A percentile compares a stretch with the other conserved stretches of the same genome.
Conservation (phyloP, 2,329 filamentous ascomycete species). For the Didymella lethalis region DNA sequence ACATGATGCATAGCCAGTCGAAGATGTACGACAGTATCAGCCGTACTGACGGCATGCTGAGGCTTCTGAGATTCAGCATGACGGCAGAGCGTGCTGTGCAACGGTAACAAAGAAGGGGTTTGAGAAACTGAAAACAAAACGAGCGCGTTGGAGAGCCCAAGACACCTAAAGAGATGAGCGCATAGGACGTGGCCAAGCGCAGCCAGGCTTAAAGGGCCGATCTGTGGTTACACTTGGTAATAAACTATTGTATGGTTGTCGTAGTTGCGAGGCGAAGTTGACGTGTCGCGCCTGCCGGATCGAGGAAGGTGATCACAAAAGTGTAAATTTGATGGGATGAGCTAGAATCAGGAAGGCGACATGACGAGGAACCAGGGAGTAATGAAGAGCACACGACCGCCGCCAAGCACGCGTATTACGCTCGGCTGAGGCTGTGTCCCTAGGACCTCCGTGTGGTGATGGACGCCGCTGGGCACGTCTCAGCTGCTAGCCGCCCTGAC, state of each 20-base stretch:
- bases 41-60: slow-evolving; percentile 55
- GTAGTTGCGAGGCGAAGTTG: slow-evolving; percentile 9
- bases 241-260: not conserved
- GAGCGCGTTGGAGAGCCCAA: slow-evolving; percentile 19
- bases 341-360: not conserved
- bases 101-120: slow-evolving; percentile 17
- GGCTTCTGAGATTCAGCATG: slow-evolving; percentile 38
- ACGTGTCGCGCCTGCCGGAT: slow-evolving; percentile 10
- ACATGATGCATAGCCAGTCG: slow-evolving; percentile 77
- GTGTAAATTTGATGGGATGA: not conserved
- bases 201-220: slow-evolving; percentile 20
- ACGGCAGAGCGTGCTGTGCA: slow-evolving; percentile 18
- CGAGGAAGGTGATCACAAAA: slow-evolving; percentile 1
- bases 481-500: slow-evolving; percentile 16
- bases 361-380: slow-evolving; percentile 7
- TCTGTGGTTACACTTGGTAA: not conserved
- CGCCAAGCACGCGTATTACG: slow-evolving; percentile 18
- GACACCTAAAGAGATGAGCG: slow-evolving; percentile 25
- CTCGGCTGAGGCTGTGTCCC: slow-evolving; percentile 17
- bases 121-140: slow-evolving; percentile 15
- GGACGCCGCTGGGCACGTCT: slow-evolving; percentile 19
- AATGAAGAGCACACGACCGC: slow-evolving; percentile 19
- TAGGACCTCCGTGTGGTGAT: slow-evolving; percentile 13
- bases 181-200: slow-evolving; percentile 18
- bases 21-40: slow-evolving; percentile 72